Evolutionary conservation across 1,284 basidiomycete species (phyloP).

Genomic region (Austroboletus niveus): DNA sequence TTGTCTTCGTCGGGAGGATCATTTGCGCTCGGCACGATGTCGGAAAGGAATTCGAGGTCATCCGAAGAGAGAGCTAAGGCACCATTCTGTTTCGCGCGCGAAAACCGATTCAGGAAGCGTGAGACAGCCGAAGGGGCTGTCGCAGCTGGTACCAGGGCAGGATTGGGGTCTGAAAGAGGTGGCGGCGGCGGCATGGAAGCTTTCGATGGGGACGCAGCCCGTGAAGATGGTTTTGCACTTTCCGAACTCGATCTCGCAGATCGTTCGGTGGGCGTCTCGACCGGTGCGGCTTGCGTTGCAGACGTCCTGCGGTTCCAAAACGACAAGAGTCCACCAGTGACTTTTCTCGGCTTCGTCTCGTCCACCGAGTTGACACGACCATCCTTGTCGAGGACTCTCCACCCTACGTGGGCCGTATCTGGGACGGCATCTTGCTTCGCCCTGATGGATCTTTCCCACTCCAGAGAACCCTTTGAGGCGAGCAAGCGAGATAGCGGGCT

Average conservation of each 20-base stretch:
- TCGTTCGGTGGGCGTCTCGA: conserved; percentile 18
- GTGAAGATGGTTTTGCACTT: conserved; percentile 19
- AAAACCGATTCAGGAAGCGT: conserved; percentile 69
- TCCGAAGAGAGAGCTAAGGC: conserved; percentile 65
- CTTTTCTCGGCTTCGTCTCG: conserved; percentile 46
- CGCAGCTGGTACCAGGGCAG: conserved; percentile 20
- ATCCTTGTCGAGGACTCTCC: conserved; percentile 57
- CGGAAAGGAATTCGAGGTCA: conserved; percentile 73
- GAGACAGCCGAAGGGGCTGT: conserved; percentile 60
- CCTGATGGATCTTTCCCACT: conserved; percentile 70
- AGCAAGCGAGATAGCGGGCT: conserved; percentile 67
- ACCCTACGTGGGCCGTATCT: conserved; percentile 59
- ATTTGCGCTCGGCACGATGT: conserved; percentile 59
- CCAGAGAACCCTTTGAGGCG: conserved; percentile 63
- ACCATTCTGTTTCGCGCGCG: conserved; percentile 46
- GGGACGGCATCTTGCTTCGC: conserved; percentile 45
- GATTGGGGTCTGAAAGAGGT: conserved; percentile 9
- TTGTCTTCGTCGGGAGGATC: conserved; percentile 41
- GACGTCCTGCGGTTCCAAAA: conserved; percentile 58
- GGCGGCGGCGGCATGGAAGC: conserved; percentile 8
- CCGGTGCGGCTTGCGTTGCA: conserved; percentile 7
- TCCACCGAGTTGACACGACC: conserved; percentile 24
- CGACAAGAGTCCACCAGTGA: conserved; percentile 58
- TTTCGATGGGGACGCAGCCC: conserved; percentile 26
- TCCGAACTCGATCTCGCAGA: conserved; percentile 38